Evolutionary conservation across 2,329 filamentous ascomycete species (phyloP).

Genomic region (Aspergillus felis): DNA sequence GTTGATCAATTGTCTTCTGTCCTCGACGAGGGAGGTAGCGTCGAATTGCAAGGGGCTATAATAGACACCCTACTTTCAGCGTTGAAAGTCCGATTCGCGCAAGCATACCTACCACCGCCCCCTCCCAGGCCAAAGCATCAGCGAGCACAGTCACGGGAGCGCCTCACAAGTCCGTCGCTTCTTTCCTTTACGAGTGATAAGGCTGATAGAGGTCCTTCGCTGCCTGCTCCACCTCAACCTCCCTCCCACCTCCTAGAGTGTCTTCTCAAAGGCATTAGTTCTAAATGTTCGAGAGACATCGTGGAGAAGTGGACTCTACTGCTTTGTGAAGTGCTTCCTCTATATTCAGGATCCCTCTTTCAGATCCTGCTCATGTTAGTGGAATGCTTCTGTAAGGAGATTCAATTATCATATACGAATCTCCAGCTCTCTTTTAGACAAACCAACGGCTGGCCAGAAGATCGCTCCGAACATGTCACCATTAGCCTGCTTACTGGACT

Average conservation of each 20-base stretch:
- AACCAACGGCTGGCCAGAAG: slow-evolving; percentile 33
- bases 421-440: slow-evolving; percentile 53
- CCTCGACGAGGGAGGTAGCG: slow-evolving; percentile 55
- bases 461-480: slow-evolving; percentile 55
- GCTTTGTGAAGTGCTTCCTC: slow-evolving; percentile 73
- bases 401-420: slow-evolving; percentile 66
- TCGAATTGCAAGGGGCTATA: slow-evolving; percentile 70
- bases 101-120: slow-evolving; percentile 32
- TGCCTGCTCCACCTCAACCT: slow-evolving; percentile 35
- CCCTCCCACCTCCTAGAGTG: slow-evolving; percentile 73
- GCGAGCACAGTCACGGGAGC: slow-evolving; percentile 37
- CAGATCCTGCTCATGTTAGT: slow-evolving; percentile 87
- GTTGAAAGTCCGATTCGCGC: slow-evolving; percentile 57
- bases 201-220: slow-evolving; percentile 33
- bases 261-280: slow-evolving; percentile 75
- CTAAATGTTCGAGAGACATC: slow-evolving; percentile 67
- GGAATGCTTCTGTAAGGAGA: slow-evolving; percentile 79
- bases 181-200: slow-evolving; percentile 46
- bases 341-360: slow-evolving; percentile 82
- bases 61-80: slow-evolving; percentile 74
- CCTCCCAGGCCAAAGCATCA: slow-evolving; percentile 30
- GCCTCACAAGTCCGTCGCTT: slow-evolving; percentile 38
- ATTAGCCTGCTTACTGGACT: slow-evolving; percentile 89
- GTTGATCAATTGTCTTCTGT: slow-evolving; percentile 64
- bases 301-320: slow-evolving; percentile 91